Evolutionary conservation across 2,329 filamentous ascomycete genomes (phyloP).

Genomic region (Tolypocladium inflatum): DNA sequence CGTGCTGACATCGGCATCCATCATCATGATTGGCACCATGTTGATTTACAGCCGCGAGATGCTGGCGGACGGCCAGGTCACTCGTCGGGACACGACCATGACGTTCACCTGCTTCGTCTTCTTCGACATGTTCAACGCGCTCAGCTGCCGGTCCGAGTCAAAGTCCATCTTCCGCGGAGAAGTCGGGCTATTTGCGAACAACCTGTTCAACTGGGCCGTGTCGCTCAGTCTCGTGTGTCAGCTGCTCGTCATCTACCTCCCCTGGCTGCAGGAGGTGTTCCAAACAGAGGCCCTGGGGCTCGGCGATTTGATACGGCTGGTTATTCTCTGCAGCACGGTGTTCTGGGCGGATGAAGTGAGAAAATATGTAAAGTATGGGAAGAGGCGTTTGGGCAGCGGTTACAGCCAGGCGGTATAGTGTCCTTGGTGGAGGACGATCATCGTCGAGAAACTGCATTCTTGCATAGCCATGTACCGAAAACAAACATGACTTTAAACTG

Average conservation of each 20-base stretch:
- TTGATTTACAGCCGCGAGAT: conserved; percentile 88
- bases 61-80: conserved; percentile 71
- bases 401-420: conserved; percentile 57
- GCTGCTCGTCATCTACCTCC: conserved; percentile 86
- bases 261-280: conserved; percentile 87
- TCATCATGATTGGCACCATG: conserved; percentile 92
- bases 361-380: conserved; percentile 64
- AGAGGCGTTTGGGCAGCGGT: conserved; percentile 44
- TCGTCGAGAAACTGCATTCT: conserved; percentile 2
- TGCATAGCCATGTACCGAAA: background rate
- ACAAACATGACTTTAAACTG: too few species aligned
- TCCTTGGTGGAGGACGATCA: background rate
- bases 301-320: conserved; percentile 62
- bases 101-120: conserved; percentile 98
- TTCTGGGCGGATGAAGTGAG: conserved; percentile 91
- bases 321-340: conserved; percentile 74
- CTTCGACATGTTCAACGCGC: conserved; percentile 99
- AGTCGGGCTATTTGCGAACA: conserved; percentile 73
- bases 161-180: conserved; percentile 87
- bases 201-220: conserved; percentile 95
- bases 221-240: conserved; percentile 77
- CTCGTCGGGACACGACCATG: conserved; percentile 94
- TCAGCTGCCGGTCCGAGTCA: conserved; percentile 82
- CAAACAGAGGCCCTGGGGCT: conserved; percentile 81
- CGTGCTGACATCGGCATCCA: conserved; percentile 74